Percentiles rank a stretch among this genome's conserved stretches.
These are phyloP conservation scores for Trichoderma sp. DNA, from an alignment of 2,329 filamentous ascomycete genomes.

Conservation along the genomic window DNA sequence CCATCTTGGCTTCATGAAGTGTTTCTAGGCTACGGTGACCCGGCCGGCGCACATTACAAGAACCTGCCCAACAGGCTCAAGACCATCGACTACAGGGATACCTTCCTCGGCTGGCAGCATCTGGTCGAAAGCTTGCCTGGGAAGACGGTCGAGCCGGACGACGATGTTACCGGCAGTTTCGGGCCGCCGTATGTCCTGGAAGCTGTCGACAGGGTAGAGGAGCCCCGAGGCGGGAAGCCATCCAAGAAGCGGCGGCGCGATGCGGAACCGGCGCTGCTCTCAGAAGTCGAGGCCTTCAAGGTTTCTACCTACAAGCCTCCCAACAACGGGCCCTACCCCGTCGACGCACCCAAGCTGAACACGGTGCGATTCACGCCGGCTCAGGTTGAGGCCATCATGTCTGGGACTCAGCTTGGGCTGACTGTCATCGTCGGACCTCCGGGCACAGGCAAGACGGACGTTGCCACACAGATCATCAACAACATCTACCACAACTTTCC, in stretches of 20 bases:
- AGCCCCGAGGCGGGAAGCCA: constrained; percentile 57
- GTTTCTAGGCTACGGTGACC: constrained; percentile 96
- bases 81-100: constrained; percentile 87
- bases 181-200: constrained; percentile 87
- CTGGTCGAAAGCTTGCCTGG: constrained; percentile 87
- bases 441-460: constrained; percentile 98
- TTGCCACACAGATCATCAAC: constrained; percentile 97
- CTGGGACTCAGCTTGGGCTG: constrained; percentile 89
- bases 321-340: constrained; percentile 86
- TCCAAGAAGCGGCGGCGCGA: constrained; percentile 89
- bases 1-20: constrained; percentile 95
- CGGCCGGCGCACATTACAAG: constrained; percentile 82
- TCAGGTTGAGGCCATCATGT: constrained; percentile 90
- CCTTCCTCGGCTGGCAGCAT: constrained; percentile 94
- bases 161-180: constrained; percentile 72
- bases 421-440: constrained; percentile 94
- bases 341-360: constrained; percentile 81
- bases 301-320: constrained; percentile 88
- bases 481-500: constrained; percentile 99
- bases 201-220: constrained; percentile 57
- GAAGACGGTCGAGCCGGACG: constrained; percentile 78
- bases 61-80: constrained; percentile 76
- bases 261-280: constrained; percentile 65
- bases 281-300: constrained; percentile 68
- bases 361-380: constrained; percentile 84